Evolutionary conservation across 2,329 filamentous ascomycete species (phyloP), one percentile per base, ranked within the genome.

Genomic region (Pseudogymnoascus sp.): DNA sequence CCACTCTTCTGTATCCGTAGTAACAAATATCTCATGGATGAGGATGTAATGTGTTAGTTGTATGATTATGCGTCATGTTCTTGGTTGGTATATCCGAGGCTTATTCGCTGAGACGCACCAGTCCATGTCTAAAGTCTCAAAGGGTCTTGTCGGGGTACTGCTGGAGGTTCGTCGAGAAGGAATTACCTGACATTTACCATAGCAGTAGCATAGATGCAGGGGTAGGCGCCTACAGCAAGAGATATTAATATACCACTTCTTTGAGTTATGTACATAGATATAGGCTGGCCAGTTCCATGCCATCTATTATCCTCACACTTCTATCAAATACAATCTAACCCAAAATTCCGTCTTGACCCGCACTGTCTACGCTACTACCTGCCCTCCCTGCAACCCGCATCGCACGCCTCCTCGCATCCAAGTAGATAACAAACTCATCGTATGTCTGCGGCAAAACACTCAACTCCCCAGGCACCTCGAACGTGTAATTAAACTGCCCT

Each of bases 401-500:
- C 19, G 70, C 69, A 29, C 74, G 69, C 50, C 74, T 72, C 62
- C 74, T 71, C 16, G 74, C 75, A 70, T 76, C 75, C 35, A 76
- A 68, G 65, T 71, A 77, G 64, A 73, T 70, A 68, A 76, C 73
- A 65, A 75, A 74, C 66, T 77, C 68, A 4, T 67, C 69, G 67
- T 77, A 77, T 1, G 70, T 72, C 67, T 72, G 69, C 3, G 87
- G 87, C 77, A 89, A 84, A 19, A 90, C 83, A 69, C 84, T 81
- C 53, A 89, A 78, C 68, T 87, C 82, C 69, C 80, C 83, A 63
- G 86, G 82, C 1, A 89, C 85, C 62, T 81, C 79, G 71, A 90
- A 90, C 0, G 87, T 89, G 70, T 90, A 90, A 69, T 89, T 88
- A 75, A 90, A 90, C 66, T 86, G 84, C 0, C 87, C 87, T 0